Evolutionary conservation across 176 grass and related monocot species (phyloP), one percentile per base, ranked within the genome.

Genomic region (Zea luxurians): DNA sequence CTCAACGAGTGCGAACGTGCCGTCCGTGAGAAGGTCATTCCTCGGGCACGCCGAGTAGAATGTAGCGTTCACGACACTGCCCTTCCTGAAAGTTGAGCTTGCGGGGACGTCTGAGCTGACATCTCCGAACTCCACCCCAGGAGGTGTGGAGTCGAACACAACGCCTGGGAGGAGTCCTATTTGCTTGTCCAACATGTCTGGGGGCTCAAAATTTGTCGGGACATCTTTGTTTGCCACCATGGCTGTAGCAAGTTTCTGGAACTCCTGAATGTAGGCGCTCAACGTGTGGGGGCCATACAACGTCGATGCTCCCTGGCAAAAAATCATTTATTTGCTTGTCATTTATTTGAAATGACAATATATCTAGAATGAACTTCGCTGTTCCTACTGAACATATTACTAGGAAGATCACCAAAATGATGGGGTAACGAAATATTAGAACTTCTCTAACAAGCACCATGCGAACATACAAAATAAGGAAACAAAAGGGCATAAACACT

Each of bases 261-360:
- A 98, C 76, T 98, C 95, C 75, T 94, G 91, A 76, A 94, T 94
- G 83, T 95, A 99, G 47, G 85, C 95, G 73, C 87, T 98, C 71
- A 92, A 86, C n/a, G 95, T 98, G 75, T 98, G 95, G 4, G 95
- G 95, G 10, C 91, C 96, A 52, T 95, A 99, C 75, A 99, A 77
- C 4, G 92, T 95, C 11, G 96, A 99, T 64, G 92, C 96, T 16
- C 96, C 92, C 96, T 98, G 80, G 50, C 54, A 70, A 66, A 77
- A 48, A 71, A 1, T 7, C 48, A 82, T 21, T 65, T 50, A 36
- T 42, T 27, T 27, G 27, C 27, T 27, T 27, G 27, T 27, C 27
- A 27, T 78, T 61, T 76, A 6, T 53, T 57, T 18, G 11, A 18
- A 41, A 52, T 17, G 27, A 10, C 4, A 18, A 47, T 13, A 71